A percentile compares a stretch with the other conserved stretches of the same genome.
These are phyloP conservation scores for Emydomyces testavorans DNA, from an alignment of 2,329 filamentous ascomycete species.

Conservation along the genomic window DNA sequence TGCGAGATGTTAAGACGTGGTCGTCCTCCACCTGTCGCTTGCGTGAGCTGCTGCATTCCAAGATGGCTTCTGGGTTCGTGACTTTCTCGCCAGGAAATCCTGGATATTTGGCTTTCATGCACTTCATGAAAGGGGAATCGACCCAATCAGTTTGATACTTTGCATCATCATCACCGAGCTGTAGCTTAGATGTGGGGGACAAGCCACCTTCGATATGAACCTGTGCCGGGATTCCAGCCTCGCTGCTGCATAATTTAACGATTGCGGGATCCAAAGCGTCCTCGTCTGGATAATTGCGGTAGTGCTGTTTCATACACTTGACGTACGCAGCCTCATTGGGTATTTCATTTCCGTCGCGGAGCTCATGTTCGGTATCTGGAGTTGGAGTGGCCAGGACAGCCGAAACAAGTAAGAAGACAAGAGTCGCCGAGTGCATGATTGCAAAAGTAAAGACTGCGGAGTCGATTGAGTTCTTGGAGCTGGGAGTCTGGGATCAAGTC, in stretches of 20 bases:
- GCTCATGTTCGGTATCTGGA: no score
- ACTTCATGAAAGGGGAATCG: not conserved
- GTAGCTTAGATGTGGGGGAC: no score
- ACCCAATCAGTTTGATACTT: not conserved
- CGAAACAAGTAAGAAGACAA: no score
- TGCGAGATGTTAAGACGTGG: not conserved
- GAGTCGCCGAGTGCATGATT: no score
- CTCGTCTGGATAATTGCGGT: not conserved
- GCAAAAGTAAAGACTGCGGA: no score
- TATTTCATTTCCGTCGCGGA: not conserved
- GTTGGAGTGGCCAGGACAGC: no score
- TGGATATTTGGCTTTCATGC: not conserved
- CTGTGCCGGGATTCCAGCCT: no score
- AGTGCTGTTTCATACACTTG: constrained; percentile 2
- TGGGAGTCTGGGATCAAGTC: no score
- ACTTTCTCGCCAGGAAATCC: not conserved
- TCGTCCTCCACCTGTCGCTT: not conserved
- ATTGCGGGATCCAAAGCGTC: not conserved
- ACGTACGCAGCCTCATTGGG: not conserved
- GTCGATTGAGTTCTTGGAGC: no score
- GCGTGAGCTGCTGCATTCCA: not conserved
- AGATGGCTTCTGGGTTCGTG: not conserved
- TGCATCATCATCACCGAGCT: not conserved
- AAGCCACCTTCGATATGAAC: not conserved
- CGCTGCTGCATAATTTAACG: not conserved